These are phyloP conservation scores for Beta macrorhiza DNA, from an alignment of 179 eudicot species.

Conservation along the genomic window DNA sequence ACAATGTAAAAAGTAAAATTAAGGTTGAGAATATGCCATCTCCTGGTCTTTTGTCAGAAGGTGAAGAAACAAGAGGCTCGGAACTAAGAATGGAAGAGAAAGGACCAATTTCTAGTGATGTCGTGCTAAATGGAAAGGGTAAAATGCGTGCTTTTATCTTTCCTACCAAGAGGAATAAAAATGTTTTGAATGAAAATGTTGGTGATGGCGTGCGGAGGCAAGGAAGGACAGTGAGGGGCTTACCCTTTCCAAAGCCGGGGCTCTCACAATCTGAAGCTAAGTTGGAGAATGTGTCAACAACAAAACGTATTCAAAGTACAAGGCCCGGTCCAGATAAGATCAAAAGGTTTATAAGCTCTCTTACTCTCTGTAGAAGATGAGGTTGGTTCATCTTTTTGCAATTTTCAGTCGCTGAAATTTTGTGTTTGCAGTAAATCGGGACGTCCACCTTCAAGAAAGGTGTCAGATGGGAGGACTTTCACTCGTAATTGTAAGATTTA, in stretches of 20 bases:
- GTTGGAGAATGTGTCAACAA: slow-evolving; percentile 47
- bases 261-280: slow-evolving; percentile 44
- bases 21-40: slow-evolving; percentile 57
- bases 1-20: slow-evolving; percentile 36
- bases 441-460: slow-evolving; percentile 64
- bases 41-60: slow-evolving; percentile 60
- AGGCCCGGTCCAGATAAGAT: slow-evolving; percentile 63
- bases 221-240: slow-evolving; percentile 70
- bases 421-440: slow-evolving; percentile 68
- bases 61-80: slow-evolving; percentile 61
- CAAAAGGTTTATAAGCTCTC: slow-evolving; percentile 53
- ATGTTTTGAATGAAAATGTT: slow-evolving; percentile 35
- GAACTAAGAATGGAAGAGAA: slow-evolving; percentile 52
- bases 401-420: slow-evolving; percentile 12
- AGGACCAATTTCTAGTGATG: slow-evolving; percentile 37
- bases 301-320: slow-evolving; percentile 50
- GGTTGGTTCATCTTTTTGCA: neutral
- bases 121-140: slow-evolving; percentile 33
- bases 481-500: slow-evolving; percentile 52
- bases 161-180: slow-evolving; percentile 62
- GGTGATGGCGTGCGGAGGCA: slow-evolving; percentile 63
- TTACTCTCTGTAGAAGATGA: slow-evolving; percentile 9
- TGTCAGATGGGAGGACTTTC: slow-evolving; percentile 63
- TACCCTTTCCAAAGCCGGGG: slow-evolving; percentile 45
- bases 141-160: slow-evolving; percentile 42